Percentiles rank a stretch among this genome's conserved stretches.
These are phyloP conservation scores for Pythium scleroteichum DNA, from an alignment of 352 stramenopile species.

Conservation along the genomic window DNA sequence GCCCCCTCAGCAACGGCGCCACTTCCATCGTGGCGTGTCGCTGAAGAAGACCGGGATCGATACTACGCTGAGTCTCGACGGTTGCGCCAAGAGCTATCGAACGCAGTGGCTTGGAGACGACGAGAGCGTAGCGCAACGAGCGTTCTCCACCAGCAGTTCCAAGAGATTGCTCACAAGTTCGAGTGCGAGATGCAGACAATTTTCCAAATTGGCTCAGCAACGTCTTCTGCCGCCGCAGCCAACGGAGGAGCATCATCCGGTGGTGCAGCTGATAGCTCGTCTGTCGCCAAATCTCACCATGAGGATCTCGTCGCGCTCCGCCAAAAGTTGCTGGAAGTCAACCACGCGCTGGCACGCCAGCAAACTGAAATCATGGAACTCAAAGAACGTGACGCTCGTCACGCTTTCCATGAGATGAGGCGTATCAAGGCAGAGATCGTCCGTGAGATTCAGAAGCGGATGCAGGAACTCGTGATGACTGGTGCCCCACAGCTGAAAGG, in stretches of 20 bases:
- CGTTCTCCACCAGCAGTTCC: conserved; percentile 44
- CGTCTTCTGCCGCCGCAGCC: conserved; percentile 23
- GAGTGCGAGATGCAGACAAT: conserved; percentile 53
- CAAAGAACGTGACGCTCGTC: conserved; percentile 63
- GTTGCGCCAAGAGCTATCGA: conserved; percentile 64
- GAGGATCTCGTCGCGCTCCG: conserved; percentile 58
- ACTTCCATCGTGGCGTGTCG: conserved; percentile 42
- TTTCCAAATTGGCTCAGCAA: conserved; percentile 32
- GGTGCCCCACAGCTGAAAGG: conserved; percentile 21
- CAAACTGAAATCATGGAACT: conserved; percentile 66
- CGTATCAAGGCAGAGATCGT: conserved; percentile 67
- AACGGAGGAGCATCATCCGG: conserved; percentile 3
- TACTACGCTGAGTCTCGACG: conserved; percentile 68
- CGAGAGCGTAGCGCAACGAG: conserved; percentile 43
- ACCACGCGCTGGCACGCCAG: conserved; percentile 60
- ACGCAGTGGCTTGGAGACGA: conserved; percentile 47
- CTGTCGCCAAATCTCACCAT: conserved; percentile 27
- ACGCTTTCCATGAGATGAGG: conserved; percentile 60
- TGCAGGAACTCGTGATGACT: conserved; percentile 60
- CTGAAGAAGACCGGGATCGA: conserved; percentile 59
- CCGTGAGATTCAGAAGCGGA: conserved; percentile 58
- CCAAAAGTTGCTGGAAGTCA: conserved; percentile 66
- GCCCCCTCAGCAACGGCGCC: conserved; percentile 34
- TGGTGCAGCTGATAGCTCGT: conserved; percentile 10
- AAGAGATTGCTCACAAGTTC: conserved; percentile 59